These are phyloP conservation scores for Scheffersomyces parashehatae DNA, from an alignment of 1,139 yeast species.

Conservation along the genomic window DNA sequence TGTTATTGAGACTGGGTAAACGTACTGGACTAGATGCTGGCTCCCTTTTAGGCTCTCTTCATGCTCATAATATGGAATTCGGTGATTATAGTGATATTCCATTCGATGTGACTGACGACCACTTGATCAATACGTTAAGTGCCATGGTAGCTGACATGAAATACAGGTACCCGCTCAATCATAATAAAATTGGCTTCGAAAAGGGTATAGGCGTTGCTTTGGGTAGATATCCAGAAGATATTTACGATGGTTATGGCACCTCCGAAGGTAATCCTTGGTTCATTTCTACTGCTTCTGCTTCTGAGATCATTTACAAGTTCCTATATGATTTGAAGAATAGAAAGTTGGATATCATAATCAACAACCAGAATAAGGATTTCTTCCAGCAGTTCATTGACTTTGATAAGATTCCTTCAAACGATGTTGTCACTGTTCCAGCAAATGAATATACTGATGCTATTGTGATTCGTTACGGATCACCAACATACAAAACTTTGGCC, in stretches of 20 bases:
- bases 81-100: conserved; percentile 46
- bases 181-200: conserved; percentile 34
- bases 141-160: conserved; percentile 68
- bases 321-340: conserved; percentile 26
- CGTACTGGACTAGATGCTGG: conserved; percentile 84
- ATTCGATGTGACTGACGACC: conserved; percentile 56
- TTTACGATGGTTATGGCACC: conserved; percentile 75
- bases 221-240: conserved; percentile 93
- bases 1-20: conserved; percentile 31
- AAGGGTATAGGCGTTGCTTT: conserved; percentile 62
- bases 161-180: conserved; percentile 73
- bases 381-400: conserved; percentile 28
- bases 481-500: conserved; percentile 47
- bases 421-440: not conserved
- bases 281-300: conserved; percentile 78
- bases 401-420: conserved; percentile 2
- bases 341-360: conserved; percentile 27
- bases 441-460: conserved; percentile 1
- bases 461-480: conserved; percentile 37
- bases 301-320: conserved; percentile 54
- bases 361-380: conserved; percentile 28
- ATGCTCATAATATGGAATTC: conserved; percentile 56
- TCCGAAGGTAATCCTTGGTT: conserved; percentile 96
- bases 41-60: conserved; percentile 64
- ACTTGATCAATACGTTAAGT: conserved; percentile 58